phyloP scores from a whole-genome alignment of 805 yeast genomes.

The Zygosaccharomyces pseudorouxii region DNA sequence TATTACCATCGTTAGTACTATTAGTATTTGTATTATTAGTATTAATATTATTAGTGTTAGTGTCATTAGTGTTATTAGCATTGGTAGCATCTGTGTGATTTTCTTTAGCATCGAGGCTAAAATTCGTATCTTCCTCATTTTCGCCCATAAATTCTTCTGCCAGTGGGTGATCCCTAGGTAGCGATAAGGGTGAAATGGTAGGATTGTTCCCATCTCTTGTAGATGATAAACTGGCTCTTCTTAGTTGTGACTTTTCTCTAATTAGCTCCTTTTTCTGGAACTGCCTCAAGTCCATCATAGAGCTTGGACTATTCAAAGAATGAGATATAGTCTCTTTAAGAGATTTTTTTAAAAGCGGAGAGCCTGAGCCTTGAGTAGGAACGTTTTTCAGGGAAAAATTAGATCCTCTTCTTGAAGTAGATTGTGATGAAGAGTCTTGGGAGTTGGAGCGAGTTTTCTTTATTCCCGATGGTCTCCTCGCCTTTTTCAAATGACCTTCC shows the following conservation, averaged over 20 bases:
- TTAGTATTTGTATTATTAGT: not conserved
- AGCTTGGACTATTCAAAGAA: conserved; percentile 27
- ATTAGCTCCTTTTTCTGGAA: conserved; percentile 27
- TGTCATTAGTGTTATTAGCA: not conserved
- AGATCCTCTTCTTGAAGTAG: conserved; percentile 23
- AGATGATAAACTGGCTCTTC: conserved; percentile 10
- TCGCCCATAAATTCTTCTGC: conserved; percentile 21
- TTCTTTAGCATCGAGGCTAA: conserved; percentile 3
- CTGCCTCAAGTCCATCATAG: conserved; percentile 33
- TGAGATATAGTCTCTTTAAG: conserved; percentile 26
- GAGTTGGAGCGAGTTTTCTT: conserved; percentile 8
- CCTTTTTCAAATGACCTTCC: not conserved
- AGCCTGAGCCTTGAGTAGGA: conserved; percentile 12
- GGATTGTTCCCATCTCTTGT: not conserved
- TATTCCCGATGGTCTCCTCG: conserved; percentile 9
- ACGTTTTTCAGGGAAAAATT: conserved; percentile 20
- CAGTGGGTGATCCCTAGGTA: conserved; percentile 13
- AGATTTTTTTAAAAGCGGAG: conserved; percentile 24
- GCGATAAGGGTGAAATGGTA: conserved; percentile 12
- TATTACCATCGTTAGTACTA: not conserved
- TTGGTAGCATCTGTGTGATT: not conserved
- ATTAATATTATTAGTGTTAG: not conserved
- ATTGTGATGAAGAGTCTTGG: conserved; percentile 12
- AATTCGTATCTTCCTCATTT: conserved; percentile 10
- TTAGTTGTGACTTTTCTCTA: conserved; percentile 17